These are phyloP conservation scores for Neonectria punicea DNA, from an alignment of 2,329 filamentous ascomycete species.

Conservation along the genomic window DNA sequence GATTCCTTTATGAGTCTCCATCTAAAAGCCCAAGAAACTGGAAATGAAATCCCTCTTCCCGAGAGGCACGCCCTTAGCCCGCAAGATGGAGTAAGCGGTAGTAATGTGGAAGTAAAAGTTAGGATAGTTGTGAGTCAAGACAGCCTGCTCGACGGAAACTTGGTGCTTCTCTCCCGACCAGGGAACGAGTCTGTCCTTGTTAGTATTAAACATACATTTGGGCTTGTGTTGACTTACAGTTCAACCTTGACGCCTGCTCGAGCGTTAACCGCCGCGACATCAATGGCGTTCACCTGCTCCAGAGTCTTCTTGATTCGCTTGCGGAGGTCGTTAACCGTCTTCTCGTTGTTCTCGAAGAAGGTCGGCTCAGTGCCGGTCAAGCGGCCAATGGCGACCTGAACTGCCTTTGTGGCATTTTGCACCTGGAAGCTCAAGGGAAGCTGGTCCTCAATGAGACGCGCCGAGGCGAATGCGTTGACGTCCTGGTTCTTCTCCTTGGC, in stretches of 20 bases:
- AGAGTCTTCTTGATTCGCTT: constrained; percentile 30
- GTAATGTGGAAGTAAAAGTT: constrained; percentile 36
- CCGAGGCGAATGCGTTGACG: constrained; percentile 25
- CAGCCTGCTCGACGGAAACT: constrained; percentile 23
- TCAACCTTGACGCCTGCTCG: constrained; percentile 26
- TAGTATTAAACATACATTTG: not conserved
- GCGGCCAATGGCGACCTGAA: constrained; percentile 24
- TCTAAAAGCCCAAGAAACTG: constrained; percentile 24
- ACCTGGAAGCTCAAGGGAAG: constrained; percentile 34
- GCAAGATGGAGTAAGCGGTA: constrained; percentile 32
- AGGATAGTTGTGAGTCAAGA: constrained; percentile 25
- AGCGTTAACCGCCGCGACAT: constrained; percentile 24
- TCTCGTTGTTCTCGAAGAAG: constrained; percentile 17
- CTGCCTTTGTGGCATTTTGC: constrained; percentile 30
- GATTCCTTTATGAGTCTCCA: not conserved
- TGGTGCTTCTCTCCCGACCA: constrained; percentile 25
- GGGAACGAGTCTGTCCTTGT: constrained; percentile 2
- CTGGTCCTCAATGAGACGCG: constrained; percentile 34
- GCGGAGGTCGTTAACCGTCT: constrained; percentile 29
- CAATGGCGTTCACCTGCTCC: constrained; percentile 22
- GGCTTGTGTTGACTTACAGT: constrained; percentile 14
- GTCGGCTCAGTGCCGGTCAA: constrained; percentile 31
- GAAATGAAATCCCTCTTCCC: constrained; percentile 31
- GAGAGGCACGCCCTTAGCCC: constrained; percentile 33
- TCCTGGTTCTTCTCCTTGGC: constrained; percentile 32